These are phyloP conservation scores for Plasmodium falciparum DNA, from an alignment of 169 alveolate species.

Conservation along the genomic window DNA sequence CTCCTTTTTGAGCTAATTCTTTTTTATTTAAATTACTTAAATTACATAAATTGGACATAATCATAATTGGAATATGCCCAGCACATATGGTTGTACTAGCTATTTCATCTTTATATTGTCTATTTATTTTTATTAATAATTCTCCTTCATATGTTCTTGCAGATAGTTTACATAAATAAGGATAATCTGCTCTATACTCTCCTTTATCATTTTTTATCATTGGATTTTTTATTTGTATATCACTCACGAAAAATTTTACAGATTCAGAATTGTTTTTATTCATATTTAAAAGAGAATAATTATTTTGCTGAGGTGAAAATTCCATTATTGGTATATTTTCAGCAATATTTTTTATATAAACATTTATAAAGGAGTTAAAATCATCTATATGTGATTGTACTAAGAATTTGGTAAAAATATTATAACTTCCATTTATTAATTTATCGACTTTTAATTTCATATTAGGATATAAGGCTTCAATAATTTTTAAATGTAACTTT, in stretches of 20 bases:
- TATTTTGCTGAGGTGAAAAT: conserved; percentile 45
- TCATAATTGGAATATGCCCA: conserved; percentile 98
- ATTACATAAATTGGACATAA: conserved; percentile 95
- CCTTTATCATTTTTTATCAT: conserved; percentile 61
- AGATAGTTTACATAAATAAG: conserved; percentile 72
- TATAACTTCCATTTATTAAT: conserved; percentile 69
- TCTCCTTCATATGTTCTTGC: conserved; percentile 74
- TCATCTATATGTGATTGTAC: conserved; percentile 76
- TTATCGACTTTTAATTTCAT: conserved; percentile 42
- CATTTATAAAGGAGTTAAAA: conserved; percentile 73
- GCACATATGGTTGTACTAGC: conserved; percentile 76
- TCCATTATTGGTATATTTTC: conserved; percentile 50
- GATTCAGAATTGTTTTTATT: conserved; percentile 11
- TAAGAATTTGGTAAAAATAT: conserved; percentile 64
- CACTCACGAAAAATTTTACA: conserved; percentile 66
- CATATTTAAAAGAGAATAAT: conserved; percentile 18
- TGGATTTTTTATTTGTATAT: conserved; percentile 65
- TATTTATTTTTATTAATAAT: conserved; percentile 46
- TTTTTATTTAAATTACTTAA: conserved; percentile 90
- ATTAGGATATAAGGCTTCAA: conserved; percentile 62
- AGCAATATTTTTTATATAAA: conserved; percentile 76
- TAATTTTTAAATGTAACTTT: conserved; percentile 54
- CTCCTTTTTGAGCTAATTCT: conserved; percentile 95
- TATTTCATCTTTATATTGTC: conserved; percentile 59
- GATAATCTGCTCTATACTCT: conserved; percentile 47